Evolutionary conservation across 345 rosid genomes (phyloP), one percentile per base, ranked within the genome.

Genomic region (Gossypioides kirkii): DNA sequence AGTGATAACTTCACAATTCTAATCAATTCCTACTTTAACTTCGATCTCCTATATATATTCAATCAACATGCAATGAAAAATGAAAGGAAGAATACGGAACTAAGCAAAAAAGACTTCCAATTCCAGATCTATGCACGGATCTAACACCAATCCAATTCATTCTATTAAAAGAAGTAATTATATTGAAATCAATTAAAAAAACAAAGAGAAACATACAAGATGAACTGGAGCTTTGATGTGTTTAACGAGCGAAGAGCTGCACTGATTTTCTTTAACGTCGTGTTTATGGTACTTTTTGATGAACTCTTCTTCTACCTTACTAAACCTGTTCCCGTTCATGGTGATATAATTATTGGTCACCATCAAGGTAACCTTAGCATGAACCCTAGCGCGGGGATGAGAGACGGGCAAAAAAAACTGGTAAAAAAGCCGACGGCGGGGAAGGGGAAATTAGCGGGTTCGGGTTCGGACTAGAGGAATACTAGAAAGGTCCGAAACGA

Each of bases 161-260:
- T 68, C 46, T 4, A 54, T 23, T 25, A 72, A 69, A 28, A 38
- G 61, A 46, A 36, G 45, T 12, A 45, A 12, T 56, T 60, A 28
- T 17, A 50, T 28, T 17, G 60, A 50, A 69, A 69, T 28, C 6
- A 28, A 26, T 26, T 26, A 50, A 28, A 25, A 22, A 22, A 54
- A 20, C 18, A 20, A 45, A 45, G 13, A 45, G 54, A 77, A 76
- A 77, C 74, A 79, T 89, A 94, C 97, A 18, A 92, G 95, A 76
- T 86, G 97, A 82, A 92, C 86, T 55, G 98, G 97, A 77, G 95
- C 95, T 80, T 84, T 90, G 95, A 92, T 82, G 78, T 88, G 97
- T 79, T 90, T 92, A 59, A 85, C 84, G 75, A 94, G 92, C 36
- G 88, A 84, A 62, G 97, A 90, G 74, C 80, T 84, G 75, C 97